Evolutionary conservation across 2,329 filamentous ascomycete genomes (phyloP), one percentile per base, ranked within the genome.

Genomic region (Fusarium mundagurra): DNA sequence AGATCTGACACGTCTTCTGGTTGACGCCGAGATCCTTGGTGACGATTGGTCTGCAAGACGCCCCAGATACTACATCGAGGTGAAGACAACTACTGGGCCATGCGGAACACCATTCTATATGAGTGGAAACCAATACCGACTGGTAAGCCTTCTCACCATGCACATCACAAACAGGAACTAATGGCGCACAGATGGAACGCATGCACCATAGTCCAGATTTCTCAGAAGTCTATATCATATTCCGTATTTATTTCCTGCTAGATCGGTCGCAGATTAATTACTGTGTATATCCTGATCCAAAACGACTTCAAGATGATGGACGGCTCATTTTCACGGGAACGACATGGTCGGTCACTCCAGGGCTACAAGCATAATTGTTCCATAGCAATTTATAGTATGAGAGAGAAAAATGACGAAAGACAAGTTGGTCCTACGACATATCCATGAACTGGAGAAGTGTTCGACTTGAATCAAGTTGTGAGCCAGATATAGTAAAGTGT

Each of bases 41-140:
- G 64, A 64, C 8, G 68, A 64, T n/a, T 77, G 76, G 74, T n/a
- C 68, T 47, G 38, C 22, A 8, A 67, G 55, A 22, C 58, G 45
- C 11, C 85, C 82, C 5, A 77, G 79, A 24, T 88, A 87, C 71
- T 86, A 81, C 38, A 82, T 89, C 8, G 87, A 89, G 66, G 87
- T 88, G 31, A 88, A 88, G 74, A 83, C 85, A 4, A 88, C 87
- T 0, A 84, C 82, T 2, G 76, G 77, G 3, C 55, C 70, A 0
- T 83, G 80, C 43, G 72, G 29, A 12, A 66, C 61, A 9, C 51
- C 53, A 3, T 66, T 67, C 3, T 67, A 41, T 6, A 53, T 67
- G 61, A 67, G 51, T 22, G 53, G 45, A 12, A 51, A 66, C 7
- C 65, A 67, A 29, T 67, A 67, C 16, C 45, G 29, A 3, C 20